Evolutionary conservation across 78 protist genomes (phyloP).

Genomic region (Anaeramoeba flamelloides): DNA sequence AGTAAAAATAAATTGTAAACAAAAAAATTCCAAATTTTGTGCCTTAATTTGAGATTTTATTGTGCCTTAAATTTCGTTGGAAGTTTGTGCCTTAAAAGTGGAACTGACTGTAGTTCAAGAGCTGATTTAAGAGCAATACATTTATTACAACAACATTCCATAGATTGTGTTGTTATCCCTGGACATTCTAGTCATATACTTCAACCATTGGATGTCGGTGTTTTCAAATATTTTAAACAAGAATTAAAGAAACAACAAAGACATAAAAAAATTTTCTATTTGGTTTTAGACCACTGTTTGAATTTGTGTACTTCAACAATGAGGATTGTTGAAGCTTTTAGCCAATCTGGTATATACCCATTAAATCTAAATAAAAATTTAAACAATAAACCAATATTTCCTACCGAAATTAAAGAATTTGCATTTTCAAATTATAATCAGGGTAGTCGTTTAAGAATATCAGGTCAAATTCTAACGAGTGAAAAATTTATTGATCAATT

Average conservation of each 20-base stretch:
- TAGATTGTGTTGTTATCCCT: neutral
- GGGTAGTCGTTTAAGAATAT: too few species aligned
- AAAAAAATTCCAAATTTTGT: too few species aligned
- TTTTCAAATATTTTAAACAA: neutral
- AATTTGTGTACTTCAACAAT: neutral
- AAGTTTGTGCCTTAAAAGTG: too few species aligned
- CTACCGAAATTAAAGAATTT: too few species aligned
- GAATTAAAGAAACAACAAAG: neutral
- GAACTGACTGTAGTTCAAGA: too few species aligned
- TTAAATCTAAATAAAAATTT: neutral
- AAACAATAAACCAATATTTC: neutral
- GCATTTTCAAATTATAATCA: too few species aligned
- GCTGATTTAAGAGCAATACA: neutral
- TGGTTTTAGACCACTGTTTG: neutral
- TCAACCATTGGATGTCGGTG: neutral
- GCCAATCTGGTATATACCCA: neutral
- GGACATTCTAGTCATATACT: neutral
- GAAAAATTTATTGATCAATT: too few species aligned
- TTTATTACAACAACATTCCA: neutral
- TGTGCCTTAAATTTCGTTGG: too few species aligned
- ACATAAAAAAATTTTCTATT: neutral
- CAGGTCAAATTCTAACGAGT: too few species aligned
- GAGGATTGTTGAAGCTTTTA: neutral
- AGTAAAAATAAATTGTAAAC: too few species aligned
- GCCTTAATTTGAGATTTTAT: too few species aligned